Base-by-base conservation (phyloP, 257 asterid genomes). In the Mentha longifolia region DNA sequence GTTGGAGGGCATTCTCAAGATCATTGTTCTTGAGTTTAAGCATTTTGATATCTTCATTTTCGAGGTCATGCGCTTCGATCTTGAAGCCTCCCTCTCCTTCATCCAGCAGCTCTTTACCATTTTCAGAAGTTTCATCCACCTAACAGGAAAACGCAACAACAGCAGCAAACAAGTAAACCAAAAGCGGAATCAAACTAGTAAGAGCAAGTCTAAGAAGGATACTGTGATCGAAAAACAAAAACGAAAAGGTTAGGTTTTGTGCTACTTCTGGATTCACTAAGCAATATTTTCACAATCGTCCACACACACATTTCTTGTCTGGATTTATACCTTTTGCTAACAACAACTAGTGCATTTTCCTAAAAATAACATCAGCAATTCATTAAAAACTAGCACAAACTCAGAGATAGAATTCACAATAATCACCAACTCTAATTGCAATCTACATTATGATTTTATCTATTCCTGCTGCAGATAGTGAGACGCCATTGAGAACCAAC, bases 111-210 rank as follows among this genome's bases (percentile, higher is more conserved):
- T 85, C 85, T 67, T 74, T 86, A 50, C 87, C 77, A 54, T 73
- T 77, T 66, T 42, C 87, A 70, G 88, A 85, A 56, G 66, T 76
- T 72, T 71, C 82, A 51, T 77, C 88, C 82, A 85, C 61, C 91
- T 86, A 70, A 30, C 65, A 67, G 2, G 15, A 45, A 56, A 65
- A 56, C 19, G 55, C 35, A 61, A 25, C 56, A 49, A 30, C 43
- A 25, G 28, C 15, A 28, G 20, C 52, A 65, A 13, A 64, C 54
- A 67, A 58, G 60, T 25, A 65, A 13, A 62, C 30, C 50, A 39
- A 12, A 31, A 49, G n/a, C 9, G 8, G 28, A 61, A 47, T 35
- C 22, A 9, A 3, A 70, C 9, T 25, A 37, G 0, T 7, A 47
- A 0, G 52, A 41, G 41, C 57, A 55, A 59, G 25, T 61, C 13